Evolutionary conservation across 345 rosid genomes (phyloP), one percentile per base, ranked within the genome.

Genomic region (Melastoma malabathricum): DNA sequence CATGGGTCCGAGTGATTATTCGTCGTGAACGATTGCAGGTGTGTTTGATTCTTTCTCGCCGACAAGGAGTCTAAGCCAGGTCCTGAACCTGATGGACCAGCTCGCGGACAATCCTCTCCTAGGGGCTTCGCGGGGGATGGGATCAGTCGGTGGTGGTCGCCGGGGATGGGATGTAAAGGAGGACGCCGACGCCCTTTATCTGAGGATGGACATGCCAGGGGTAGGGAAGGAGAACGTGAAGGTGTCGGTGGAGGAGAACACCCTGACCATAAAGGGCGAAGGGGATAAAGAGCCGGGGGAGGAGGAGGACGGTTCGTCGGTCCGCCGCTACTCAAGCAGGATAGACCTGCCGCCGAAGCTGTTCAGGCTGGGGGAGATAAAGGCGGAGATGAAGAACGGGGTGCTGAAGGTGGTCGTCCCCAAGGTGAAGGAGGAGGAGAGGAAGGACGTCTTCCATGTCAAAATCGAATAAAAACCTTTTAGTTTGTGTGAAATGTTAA

Each of bases 371-470:
- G 82, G 77, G 17, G 62, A 72, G 67, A 82, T 86, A 6, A 78
- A 69, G 64, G 94, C 97, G 15, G 95, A 86, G 81, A 83, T 89
- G 95, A 89, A 79, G 75, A 76, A 89, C 23, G 97, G 95, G 0
- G 95, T 86, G 47, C 46, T 89, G 68, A 83, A 70, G 61, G 80
- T 89, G 43, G 67, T 64, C n/a, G 72, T 89, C 57, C 88, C 97
- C 0, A 89, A 86, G 82, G 71, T 77, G 18, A 77, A 83, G 55
- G 83, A 77, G 13, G 76, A 79, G 13, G 89, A 81, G 65, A 60
- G 73, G 48, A 50, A 43, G 44, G 69, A 79, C 46, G 88, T 81
- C 1, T 52, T 71, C 17, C 59, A 74, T 27, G 78, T 85, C 15
- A 63, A 62, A 4, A 55, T 85, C 5, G 78, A 71, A 54, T 81